A percentile compares a stretch with the other conserved stretches of the same genome.
These are phyloP conservation scores for Colletotrichum sojae DNA, from an alignment of 2,329 filamentous ascomycete species.

Conservation along the genomic window DNA sequence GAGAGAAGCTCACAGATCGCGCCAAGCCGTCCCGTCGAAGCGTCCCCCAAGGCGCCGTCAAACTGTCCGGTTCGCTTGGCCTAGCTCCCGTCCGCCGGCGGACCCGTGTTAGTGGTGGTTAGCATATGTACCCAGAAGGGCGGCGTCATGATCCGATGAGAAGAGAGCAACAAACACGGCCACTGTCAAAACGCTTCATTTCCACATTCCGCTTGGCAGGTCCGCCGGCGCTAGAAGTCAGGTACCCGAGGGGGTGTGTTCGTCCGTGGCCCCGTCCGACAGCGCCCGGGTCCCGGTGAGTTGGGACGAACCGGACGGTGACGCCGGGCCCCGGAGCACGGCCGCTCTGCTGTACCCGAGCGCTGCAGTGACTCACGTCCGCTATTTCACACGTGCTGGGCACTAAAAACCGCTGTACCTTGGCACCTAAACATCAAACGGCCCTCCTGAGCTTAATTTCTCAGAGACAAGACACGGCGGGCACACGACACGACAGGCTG, in stretches of 20 bases:
- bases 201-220: slow-evolving; percentile 1
- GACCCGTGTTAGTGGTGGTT: too few relatives aligned
- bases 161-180: not conserved
- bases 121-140: not conserved
- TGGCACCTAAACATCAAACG: too few relatives aligned
- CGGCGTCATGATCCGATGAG: not conserved
- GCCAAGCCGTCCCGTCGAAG: not conserved
- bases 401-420: too few relatives aligned
- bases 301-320: not conserved
- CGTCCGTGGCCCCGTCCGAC: not conserved
- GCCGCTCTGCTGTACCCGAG: not conserved
- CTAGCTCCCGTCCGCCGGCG: not conserved
- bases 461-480: not conserved
- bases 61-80: not conserved
- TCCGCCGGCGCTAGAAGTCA: slow-evolving; percentile 5
- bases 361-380: too few relatives aligned
- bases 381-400: too few relatives aligned
- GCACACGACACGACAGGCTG: not conserved
- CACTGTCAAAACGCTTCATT: not conserved
- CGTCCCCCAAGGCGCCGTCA: not conserved
- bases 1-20: not conserved
- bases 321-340: too few relatives aligned
- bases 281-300: not conserved
- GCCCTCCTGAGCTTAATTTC: too few relatives aligned
- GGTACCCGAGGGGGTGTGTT: not conserved